These are phyloP conservation scores for Nepenthes mirabilis DNA, from an alignment of 148 eudicot species.

Conservation along the genomic window DNA sequence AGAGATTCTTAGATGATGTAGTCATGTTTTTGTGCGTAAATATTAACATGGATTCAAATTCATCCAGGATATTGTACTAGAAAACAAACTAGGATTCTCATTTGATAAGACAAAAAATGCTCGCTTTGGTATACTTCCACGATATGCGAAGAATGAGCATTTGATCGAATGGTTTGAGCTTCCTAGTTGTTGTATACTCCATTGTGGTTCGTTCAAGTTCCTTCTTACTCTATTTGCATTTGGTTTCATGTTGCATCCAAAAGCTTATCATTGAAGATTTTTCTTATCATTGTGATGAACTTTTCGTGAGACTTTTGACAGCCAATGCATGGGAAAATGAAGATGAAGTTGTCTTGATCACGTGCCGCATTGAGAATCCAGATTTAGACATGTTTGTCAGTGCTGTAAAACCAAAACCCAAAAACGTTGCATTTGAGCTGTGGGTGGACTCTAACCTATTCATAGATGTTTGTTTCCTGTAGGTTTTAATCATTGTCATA, in stretches of 20 bases:
- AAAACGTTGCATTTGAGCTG: constrained; percentile 63
- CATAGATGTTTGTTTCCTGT: neutral
- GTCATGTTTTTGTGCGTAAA: too few species aligned
- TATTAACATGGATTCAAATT: neutral
- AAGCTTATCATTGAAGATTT: too few species aligned
- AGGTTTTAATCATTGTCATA: neutral
- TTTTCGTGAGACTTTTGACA: constrained; percentile 1
- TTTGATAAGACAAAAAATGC: constrained; percentile 71
- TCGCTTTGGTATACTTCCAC: constrained; percentile 92
- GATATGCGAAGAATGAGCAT: constrained; percentile 83
- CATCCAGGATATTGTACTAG: constrained; percentile 84
- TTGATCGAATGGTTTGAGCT: constrained; percentile 92
- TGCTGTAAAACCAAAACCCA: constrained; percentile 30
- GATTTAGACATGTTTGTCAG: constrained; percentile 59
- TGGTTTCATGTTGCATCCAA: neutral
- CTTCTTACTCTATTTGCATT: neutral
- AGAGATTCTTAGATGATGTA: too few species aligned
- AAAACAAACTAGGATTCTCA: constrained; percentile 48
- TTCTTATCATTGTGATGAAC: too few species aligned
- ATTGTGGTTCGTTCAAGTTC: constrained; percentile 49
- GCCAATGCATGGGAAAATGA: constrained; percentile 63
- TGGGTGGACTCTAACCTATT: constrained; percentile 18
- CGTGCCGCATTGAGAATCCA: constrained; percentile 66
- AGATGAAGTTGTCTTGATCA: constrained; percentile 69
- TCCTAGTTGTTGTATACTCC: constrained; percentile 94